These are phyloP conservation scores for Fraxinus greggii DNA, from an alignment of 305 asterid species.

Conservation along the genomic window DNA sequence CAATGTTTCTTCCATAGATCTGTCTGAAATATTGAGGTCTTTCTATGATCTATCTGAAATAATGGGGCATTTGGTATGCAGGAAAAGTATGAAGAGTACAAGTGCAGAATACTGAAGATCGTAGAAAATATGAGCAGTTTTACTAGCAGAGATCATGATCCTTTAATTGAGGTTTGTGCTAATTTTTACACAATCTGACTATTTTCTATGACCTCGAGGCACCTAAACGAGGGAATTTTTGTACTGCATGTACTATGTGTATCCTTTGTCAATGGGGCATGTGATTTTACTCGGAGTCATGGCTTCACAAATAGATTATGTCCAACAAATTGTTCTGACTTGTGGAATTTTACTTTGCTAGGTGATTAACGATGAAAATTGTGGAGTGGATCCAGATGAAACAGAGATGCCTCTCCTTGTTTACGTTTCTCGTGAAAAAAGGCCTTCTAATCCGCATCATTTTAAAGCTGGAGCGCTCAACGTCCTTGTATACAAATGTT, in stretches of 20 bases:
- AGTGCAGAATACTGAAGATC: slow-evolving; percentile 23
- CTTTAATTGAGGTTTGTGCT: slow-evolving; percentile 36
- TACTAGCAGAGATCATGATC: slow-evolving; percentile 30
- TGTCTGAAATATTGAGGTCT: neutral
- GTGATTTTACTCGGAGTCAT: neutral
- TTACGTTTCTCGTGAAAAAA: slow-evolving; percentile 68
- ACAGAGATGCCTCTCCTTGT: slow-evolving; percentile 53
- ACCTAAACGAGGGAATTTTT: neutral
- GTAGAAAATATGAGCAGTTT: neutral
- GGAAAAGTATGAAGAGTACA: slow-evolving; percentile 39
- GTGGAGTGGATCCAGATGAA: slow-evolving; percentile 6
- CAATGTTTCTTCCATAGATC: neutral
- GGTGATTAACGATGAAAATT: slow-evolving; percentile 40
- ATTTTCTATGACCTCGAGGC: neutral
- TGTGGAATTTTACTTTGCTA: slow-evolving; percentile 6
- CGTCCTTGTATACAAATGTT: slow-evolving; percentile 30
- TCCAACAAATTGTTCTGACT: neutral
- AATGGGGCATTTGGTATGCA: neutral
- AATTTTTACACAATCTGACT: neutral
- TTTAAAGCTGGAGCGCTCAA: slow-evolving; percentile 81
- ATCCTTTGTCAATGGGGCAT: neutral
- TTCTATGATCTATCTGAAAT: neutral
- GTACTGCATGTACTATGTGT: neutral
- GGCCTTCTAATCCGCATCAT: slow-evolving; percentile 48
- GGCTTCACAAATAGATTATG: neutral